phyloP scores from a whole-genome alignment of 1,139 yeast species.

The Saccharomyces hybrid region DNA sequence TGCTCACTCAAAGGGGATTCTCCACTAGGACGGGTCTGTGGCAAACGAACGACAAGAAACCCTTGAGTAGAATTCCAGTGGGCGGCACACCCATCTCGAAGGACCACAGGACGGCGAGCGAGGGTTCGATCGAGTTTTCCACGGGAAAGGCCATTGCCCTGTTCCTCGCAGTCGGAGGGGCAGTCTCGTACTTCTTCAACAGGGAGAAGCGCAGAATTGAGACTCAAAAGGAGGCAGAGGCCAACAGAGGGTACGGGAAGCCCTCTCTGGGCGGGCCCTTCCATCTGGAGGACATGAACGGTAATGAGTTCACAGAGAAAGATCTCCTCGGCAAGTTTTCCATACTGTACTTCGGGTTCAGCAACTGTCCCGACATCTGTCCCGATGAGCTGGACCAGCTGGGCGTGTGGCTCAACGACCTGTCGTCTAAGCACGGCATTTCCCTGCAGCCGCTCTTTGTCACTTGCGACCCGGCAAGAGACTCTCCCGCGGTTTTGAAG shows the following conservation, averaged over 20 bases:
- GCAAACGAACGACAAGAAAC: constrained; percentile 25
- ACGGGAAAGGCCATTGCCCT: constrained; percentile 75
- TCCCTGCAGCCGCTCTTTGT: constrained; percentile 79
- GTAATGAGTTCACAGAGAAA: constrained; percentile 66
- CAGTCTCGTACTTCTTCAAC: constrained; percentile 58
- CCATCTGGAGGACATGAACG: constrained; percentile 60
- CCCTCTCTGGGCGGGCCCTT: constrained; percentile 93
- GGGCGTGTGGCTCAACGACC: constrained; percentile 65
- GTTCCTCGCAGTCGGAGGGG: constrained; percentile 61
- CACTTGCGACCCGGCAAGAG: constrained; percentile 97
- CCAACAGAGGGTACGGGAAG: constrained; percentile 81
- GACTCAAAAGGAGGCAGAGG: constrained; percentile 70
- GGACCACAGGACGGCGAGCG: constrained; percentile 33
- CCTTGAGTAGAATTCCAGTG: constrained; percentile 45
- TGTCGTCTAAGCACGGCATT: constrained; percentile 49
- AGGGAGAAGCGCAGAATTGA: constrained; percentile 62
- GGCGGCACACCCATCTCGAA: constrained; percentile 34
- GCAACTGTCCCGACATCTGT: constrained; percentile 97
- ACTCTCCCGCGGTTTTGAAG: constrained; percentile 74
- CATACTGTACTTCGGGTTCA: constrained; percentile 89
- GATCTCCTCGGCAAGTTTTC: constrained; percentile 73
- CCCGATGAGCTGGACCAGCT: constrained; percentile 95
- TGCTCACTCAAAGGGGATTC: background rate
- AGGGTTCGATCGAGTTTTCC: constrained; percentile 51
- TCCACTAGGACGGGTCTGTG: background rate